A percentile compares a stretch with the other conserved stretches of the same genome.
These are phyloP conservation scores for Venturia asperata DNA, from an alignment of 2,329 filamentous ascomycete species.

Conservation along the genomic window DNA sequence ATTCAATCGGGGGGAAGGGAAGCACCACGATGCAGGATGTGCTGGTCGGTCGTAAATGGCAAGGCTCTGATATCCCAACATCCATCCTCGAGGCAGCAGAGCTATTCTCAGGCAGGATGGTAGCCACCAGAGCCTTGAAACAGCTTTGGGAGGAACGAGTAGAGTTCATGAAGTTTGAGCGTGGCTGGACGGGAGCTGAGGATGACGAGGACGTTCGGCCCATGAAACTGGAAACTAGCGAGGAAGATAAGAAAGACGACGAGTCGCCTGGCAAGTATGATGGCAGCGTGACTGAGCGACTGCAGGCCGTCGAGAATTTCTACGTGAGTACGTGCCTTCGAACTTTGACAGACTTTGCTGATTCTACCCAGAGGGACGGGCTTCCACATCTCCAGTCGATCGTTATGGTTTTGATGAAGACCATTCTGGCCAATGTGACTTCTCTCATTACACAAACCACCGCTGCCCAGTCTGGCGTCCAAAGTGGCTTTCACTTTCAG, in stretches of 20 bases:
- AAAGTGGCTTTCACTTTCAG: slow-evolving; percentile 17
- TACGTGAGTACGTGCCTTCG: slow-evolving; percentile 58
- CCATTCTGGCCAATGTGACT: slow-evolving; percentile 79
- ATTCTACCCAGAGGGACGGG: slow-evolving; percentile 52
- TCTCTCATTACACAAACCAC: slow-evolving; percentile 61
- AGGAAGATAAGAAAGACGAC: slow-evolving; percentile 23
- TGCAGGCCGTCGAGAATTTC: slow-evolving; percentile 70
- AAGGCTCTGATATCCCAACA: slow-evolving; percentile 86
- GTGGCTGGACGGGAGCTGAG: slow-evolving; percentile 66
- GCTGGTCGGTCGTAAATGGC: slow-evolving; percentile 78
- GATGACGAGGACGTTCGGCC: slow-evolving; percentile 41
- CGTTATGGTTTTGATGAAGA: slow-evolving; percentile 85
- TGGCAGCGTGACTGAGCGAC: slow-evolving; percentile 53
- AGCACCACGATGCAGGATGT: slow-evolving; percentile 70
- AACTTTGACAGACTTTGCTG: slow-evolving; percentile 15
- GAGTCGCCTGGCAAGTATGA: slow-evolving; percentile 40
- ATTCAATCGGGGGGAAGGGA: slow-evolving; percentile 84
- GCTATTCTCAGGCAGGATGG: slow-evolving; percentile 80
- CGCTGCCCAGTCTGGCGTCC: slow-evolving; percentile 36
- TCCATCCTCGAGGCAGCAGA: slow-evolving; percentile 94
- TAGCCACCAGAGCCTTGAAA: slow-evolving; percentile 83
- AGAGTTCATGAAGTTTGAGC: slow-evolving; percentile 81
- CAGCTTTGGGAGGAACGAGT: slow-evolving; percentile 95
- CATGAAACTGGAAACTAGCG: slow-evolving; percentile 21
- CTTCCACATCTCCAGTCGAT: slow-evolving; percentile 86